Base-by-base conservation (phyloP, 345 rosid genomes). In the Eucalyptus microcorys region DNA sequence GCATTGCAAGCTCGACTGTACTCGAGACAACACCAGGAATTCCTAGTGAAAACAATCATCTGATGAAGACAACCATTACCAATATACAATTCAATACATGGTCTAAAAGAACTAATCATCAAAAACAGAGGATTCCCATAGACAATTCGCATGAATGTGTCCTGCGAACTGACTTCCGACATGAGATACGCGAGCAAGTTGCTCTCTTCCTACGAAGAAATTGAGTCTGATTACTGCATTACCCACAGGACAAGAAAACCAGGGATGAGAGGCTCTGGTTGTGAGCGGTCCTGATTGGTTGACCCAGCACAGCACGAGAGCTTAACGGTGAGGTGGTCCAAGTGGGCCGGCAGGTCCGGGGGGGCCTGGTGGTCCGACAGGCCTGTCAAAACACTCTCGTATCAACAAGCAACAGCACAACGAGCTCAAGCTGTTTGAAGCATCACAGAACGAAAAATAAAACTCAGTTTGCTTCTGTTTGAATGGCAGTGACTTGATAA, bases 391-490 rank as follows among this genome's bases (percentile, higher is more conserved):
- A 87, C 93, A 93, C 88, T 93, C 94, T 91, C 87, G 92, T 26
- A 91, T 49, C 87, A 93, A 86, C 93, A 90, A 79, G 91, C 94
- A 93, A 57, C 92, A 93, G 89, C 93, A 93, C 86, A 91, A 55
- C 24, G 88, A 90, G 89, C 88, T 91, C 90, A 88, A 55, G 86
- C 94, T 93, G 94, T 64, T 53, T 42, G 80, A 45, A 48, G 47
- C 81, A 5, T 47, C 87, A 48, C 27, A 17, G 50, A 49, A 49
- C 14, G 61, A 27, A 68, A 34, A 68, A 8, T 34, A 32, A 68
- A 68, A 34, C 2, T 68, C 80, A 17, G 43, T 32, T 17, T 0
- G 42, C 42, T 68, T 68, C 24, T 3, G 1, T 68, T 68, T 19
- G 5, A 17, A 68, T 0, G 5, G 24, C 42, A 34, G 80, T 34